Evolutionary conservation across 192 early-diverging fungal genomes (phyloP).

Genomic region (Coemansia interrupta): DNA sequence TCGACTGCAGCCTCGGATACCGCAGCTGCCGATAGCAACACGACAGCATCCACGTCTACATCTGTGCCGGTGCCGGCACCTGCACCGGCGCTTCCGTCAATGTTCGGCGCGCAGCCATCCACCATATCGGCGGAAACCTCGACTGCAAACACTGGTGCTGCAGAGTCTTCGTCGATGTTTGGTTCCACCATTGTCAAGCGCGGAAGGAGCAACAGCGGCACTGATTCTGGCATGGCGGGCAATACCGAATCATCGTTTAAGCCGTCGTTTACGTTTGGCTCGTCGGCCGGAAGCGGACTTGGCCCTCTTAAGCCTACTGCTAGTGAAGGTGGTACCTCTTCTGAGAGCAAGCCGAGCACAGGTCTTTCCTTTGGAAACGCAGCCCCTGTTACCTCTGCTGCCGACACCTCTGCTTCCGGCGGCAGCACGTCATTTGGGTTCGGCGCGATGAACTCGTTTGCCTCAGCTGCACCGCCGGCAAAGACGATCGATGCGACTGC

Average conservation of each 20-base stretch:
- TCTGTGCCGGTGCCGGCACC: neutral
- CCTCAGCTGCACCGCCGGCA: slow-evolving; percentile 7
- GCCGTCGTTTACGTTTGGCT: slow-evolving; percentile 4
- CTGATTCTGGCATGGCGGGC: neutral
- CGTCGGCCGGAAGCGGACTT: neutral
- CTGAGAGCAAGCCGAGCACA: neutral
- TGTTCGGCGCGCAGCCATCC: too few relatives aligned
- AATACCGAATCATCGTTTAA: neutral
- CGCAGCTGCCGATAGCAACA: too few relatives aligned
- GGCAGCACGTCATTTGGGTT: slow-evolving; percentile 11
- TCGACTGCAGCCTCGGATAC: neutral
- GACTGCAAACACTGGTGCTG: neutral
- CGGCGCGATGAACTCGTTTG: slow-evolving; percentile 4
- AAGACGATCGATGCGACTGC: slow-evolving; percentile 28
- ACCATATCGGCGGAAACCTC: slow-evolving; percentile 1
- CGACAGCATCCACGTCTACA: neutral
- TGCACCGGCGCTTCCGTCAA: neutral
- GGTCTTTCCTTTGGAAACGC: slow-evolving; percentile 18
- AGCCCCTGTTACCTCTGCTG: neutral
- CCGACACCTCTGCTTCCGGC: too few relatives aligned
- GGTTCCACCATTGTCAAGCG: neutral
- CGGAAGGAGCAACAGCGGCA: neutral
- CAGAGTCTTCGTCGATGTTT: neutral
- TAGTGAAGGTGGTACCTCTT: neutral
- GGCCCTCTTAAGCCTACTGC: neutral